Percentiles rank a stretch among this genome's conserved stretches.
These are phyloP conservation scores for Trypanosoma rangeli DNA, from an alignment of 208 protist genomes.

Conservation along the genomic window DNA sequence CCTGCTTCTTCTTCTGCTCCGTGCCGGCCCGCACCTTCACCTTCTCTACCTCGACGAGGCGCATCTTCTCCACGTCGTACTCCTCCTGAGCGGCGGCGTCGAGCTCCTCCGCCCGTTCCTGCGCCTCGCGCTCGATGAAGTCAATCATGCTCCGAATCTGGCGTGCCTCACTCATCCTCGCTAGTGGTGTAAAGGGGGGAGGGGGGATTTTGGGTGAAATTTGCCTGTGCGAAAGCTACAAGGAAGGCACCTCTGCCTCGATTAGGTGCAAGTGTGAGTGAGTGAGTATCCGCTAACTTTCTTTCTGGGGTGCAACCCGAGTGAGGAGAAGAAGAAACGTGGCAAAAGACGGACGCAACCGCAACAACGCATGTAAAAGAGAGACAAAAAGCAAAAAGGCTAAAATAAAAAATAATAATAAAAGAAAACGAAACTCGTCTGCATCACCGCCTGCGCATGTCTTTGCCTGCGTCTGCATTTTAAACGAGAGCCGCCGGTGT, in stretches of 20 bases:
- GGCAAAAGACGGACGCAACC: constrained; percentile 5
- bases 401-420: no score
- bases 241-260: background rate
- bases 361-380: no score
- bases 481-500: background rate
- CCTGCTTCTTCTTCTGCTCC: constrained; percentile 84
- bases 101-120: constrained; percentile 90
- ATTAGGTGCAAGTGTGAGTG: no score
- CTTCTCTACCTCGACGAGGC: constrained; percentile 86
- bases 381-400: no score
- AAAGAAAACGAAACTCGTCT: no score
- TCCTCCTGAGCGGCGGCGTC: constrained; percentile 88
- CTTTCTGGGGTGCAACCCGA: no score
- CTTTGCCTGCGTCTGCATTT: background rate
- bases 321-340: constrained; percentile 18
- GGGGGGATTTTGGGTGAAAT: background rate
- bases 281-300: no score
- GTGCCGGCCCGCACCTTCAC: constrained; percentile 68
- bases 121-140: constrained; percentile 92
- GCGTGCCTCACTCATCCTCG: constrained; percentile 82
- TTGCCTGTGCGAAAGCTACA: background rate
- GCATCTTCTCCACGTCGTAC: constrained; percentile 91
- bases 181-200: constrained; percentile 9
- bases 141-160: constrained; percentile 94
- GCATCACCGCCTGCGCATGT: no score